These are phyloP conservation scores for Plasmodium coatneyi DNA, from an alignment of 169 alveolate genomes.

Conservation along the genomic window DNA sequence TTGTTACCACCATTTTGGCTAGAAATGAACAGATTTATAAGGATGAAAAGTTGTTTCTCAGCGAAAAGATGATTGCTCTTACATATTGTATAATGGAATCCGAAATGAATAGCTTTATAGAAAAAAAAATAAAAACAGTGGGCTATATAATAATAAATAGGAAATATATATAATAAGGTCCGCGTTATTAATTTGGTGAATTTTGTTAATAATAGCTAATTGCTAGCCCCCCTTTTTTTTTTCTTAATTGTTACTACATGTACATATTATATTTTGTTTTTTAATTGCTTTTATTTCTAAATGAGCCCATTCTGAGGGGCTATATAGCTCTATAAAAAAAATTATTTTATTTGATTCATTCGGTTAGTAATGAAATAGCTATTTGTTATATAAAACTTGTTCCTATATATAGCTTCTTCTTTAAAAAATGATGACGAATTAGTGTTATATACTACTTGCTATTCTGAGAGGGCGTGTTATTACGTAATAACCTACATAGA, in stretches of 20 bases:
- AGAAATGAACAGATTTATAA: not conserved
- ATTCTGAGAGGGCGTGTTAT: not conserved
- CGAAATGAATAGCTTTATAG: not conserved
- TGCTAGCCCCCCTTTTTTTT: not conserved
- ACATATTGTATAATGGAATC: not conserved
- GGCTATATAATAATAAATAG: not conserved
- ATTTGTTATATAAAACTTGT: not conserved
- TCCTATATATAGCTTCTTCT: not conserved
- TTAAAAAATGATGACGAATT: not conserved
- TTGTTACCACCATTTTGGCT: not conserved
- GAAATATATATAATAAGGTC: no score
- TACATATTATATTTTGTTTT: no score
- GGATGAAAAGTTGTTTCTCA: not conserved
- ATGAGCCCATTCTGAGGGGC: not conserved
- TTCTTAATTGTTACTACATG: not conserved
- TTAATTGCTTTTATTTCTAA: not conserved
- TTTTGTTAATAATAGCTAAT: not conserved
- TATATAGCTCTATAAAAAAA: not conserved
- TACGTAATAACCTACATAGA: not conserved
- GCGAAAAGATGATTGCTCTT: not conserved
- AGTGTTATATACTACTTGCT: not conserved
- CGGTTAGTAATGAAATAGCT: not conserved
- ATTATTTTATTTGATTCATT: no score
- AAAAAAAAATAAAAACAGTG: no score
- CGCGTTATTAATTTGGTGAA: not conserved